phyloP scores from a whole-genome alignment of 495 filamentous ascomycete genomes.

The Tuber melanosporum region DNA sequence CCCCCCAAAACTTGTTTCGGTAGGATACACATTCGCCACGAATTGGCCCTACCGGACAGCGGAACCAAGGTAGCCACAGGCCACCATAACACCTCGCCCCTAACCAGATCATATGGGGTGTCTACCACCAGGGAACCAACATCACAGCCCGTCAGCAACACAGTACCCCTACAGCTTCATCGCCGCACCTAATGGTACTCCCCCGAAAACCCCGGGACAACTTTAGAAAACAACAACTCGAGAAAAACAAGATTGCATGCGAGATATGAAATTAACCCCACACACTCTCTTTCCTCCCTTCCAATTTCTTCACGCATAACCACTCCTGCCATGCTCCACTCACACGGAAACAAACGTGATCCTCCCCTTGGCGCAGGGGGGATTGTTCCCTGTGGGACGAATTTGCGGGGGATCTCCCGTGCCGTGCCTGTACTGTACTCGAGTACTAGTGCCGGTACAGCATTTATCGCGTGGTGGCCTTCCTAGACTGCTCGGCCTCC shows the following conservation, averaged over 20 bases:
- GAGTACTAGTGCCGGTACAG: too few relatives aligned
- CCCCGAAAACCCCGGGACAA: not conserved
- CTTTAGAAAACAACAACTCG: not conserved
- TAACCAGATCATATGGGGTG: too few relatives aligned
- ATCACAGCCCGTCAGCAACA: not conserved
- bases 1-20: too few relatives aligned
- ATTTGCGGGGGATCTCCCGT: not conserved
- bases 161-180: not conserved
- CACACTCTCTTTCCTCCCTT: not conserved
- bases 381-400: too few relatives aligned
- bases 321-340: not conserved
- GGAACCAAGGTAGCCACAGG: too few relatives aligned
- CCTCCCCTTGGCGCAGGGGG: not conserved
- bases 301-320: not conserved
- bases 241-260: not conserved
- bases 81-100: too few relatives aligned
- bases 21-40: too few relatives aligned
- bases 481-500: not conserved
- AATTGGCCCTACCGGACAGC: too few relatives aligned
- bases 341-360: not conserved
- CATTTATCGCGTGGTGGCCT: not conserved
- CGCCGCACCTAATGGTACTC: not conserved
- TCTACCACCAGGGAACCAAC: not conserved
- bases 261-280: not conserved
- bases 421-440: not conserved